These are phyloP conservation scores for Chaetomidium leptoderma DNA, from an alignment of 495 filamentous ascomycete genomes.

Conservation along the genomic window DNA sequence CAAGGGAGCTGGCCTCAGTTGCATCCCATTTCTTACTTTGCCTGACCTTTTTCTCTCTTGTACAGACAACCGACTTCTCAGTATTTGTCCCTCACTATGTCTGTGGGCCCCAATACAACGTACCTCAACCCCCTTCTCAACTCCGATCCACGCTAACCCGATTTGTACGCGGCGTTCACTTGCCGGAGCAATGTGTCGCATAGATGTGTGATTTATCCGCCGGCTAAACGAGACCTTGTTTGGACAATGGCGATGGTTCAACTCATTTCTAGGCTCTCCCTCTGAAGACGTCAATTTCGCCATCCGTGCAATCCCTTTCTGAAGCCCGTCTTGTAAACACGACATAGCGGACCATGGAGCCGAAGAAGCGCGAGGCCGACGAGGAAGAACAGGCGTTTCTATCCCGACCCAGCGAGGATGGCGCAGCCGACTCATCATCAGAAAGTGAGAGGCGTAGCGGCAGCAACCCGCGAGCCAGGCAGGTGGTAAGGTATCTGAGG, in stretches of 20 bases:
- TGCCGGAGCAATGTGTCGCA: background rate
- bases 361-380: constrained; percentile 5
- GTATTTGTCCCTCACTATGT: too few relatives aligned
- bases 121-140: too few relatives aligned
- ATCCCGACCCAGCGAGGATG: background rate
- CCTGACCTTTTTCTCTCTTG: too few relatives aligned
- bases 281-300: background rate
- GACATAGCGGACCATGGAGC: background rate
- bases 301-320: too few relatives aligned
- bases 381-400: constrained; percentile 38
- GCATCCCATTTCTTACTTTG: too few relatives aligned
- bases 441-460: constrained; percentile 14
- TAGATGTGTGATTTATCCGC: background rate
- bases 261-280: background rate
- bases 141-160: constrained; percentile 9
- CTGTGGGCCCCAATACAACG: too few relatives aligned
- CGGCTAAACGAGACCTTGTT: constrained; percentile 3
- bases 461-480: constrained; percentile 5
- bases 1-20: too few relatives aligned
- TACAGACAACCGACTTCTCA: too few relatives aligned
- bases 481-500: constrained; percentile 19
- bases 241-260: background rate
- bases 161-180: background rate
- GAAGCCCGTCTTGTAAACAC: background rate
- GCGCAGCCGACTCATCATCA: background rate